Percentiles rank a stretch among this genome's conserved stretches.
These are phyloP conservation scores for Glaciozyma antarctica DNA, from an alignment of 768 basidiomycete species.

Conservation along the genomic window DNA sequence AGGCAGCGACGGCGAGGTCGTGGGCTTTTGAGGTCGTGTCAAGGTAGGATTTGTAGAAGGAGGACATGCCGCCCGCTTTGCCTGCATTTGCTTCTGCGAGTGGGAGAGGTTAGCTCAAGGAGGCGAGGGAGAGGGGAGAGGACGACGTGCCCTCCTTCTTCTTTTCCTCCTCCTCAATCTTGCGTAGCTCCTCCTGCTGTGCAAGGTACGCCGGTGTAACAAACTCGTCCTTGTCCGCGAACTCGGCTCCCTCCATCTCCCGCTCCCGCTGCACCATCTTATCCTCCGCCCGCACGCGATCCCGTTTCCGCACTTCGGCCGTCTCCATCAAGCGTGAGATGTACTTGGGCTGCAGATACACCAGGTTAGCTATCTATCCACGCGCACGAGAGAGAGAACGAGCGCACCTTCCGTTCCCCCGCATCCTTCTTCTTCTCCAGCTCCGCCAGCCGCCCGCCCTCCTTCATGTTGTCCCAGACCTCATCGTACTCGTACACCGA, in stretches of 20 bases:
- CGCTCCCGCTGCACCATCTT: constrained; percentile 93
- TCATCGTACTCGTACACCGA: constrained; percentile 92
- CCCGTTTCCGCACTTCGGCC: constrained; percentile 77
- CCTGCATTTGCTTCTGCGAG: constrained; percentile 36
- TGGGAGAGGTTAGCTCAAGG: neutral
- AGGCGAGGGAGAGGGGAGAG: neutral
- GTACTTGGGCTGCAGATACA: constrained; percentile 68
- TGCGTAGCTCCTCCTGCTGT: constrained; percentile 83
- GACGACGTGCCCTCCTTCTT: constrained; percentile 61
- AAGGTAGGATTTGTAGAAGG: constrained; percentile 40
- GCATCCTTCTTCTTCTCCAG: constrained; percentile 64
- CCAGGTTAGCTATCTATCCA: neutral
- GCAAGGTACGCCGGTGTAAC: constrained; percentile 96
- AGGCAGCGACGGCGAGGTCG: constrained; percentile 75
- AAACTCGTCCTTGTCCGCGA: constrained; percentile 88
- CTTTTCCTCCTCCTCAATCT: constrained; percentile 87
- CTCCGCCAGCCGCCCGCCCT: constrained; percentile 64
- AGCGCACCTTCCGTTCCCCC: constrained; percentile 63
- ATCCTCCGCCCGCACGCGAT: constrained; percentile 87
- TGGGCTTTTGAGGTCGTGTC: constrained; percentile 45
- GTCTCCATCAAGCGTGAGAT: constrained; percentile 67
- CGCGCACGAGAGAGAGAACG: neutral
- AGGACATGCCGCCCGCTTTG: constrained; percentile 40
- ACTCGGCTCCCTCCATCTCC: constrained; percentile 87
- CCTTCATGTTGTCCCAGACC: constrained; percentile 92